These are phyloP conservation scores for Fraxinus anomala DNA, from an alignment of 257 asterid genomes.

Conservation along the genomic window DNA sequence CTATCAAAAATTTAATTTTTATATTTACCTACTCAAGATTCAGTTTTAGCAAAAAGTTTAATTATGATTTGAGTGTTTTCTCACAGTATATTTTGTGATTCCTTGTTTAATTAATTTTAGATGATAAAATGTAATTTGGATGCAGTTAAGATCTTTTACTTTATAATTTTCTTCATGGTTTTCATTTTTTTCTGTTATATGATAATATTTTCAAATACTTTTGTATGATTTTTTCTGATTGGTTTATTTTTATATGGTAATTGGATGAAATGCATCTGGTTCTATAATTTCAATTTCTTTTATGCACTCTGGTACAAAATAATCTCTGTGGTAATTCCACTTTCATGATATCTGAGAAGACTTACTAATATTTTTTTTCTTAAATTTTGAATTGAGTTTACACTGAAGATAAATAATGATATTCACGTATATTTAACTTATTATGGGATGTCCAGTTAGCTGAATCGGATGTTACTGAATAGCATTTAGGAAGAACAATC, in stretches of 20 bases:
- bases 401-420: neutral
- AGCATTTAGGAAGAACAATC: neutral
- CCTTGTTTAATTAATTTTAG: neutral
- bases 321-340: neutral
- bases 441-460: neutral
- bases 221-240: neutral
- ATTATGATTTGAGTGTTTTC: neutral
- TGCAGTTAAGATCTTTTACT: neutral
- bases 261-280: neutral
- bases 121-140: neutral
- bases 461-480: neutral
- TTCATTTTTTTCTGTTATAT: neutral
- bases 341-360: neutral
- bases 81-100: neutral
- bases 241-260: neutral
- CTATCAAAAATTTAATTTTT: neutral
- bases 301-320: neutral
- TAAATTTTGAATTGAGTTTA: neutral
- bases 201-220: neutral
- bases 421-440: neutral
- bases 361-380: neutral
- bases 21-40: conserved; percentile 17
- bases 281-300: no score
- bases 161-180: neutral
- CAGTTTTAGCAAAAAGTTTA: conserved; percentile 17